Evolutionary conservation across 805 yeast genomes (phyloP).

Genomic region (Candida hungchunana): DNA sequence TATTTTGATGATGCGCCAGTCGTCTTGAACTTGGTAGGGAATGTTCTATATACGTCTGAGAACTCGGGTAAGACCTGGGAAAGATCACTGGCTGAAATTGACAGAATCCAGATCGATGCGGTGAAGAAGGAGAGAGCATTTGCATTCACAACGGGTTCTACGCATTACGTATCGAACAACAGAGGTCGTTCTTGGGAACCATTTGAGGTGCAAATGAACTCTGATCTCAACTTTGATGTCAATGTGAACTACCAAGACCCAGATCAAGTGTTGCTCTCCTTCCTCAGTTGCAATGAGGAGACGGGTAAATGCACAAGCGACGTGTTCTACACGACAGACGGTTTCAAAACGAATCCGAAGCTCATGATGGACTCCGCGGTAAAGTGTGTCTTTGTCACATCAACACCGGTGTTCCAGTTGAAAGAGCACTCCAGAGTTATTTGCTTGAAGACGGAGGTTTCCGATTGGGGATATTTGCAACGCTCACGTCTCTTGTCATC

Average conservation of each 20-base stretch:
- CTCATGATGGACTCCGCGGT: conserved; percentile 21
- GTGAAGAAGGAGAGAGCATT: conserved; percentile 37
- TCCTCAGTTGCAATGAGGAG: conserved; percentile 19
- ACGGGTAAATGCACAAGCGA: conserved; percentile 30
- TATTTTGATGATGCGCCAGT: conserved; percentile 33
- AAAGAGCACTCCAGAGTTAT: conserved; percentile 33
- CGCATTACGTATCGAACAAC: conserved; percentile 37
- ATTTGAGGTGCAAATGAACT: conserved; percentile 28
- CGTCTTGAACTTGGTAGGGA: conserved; percentile 19
- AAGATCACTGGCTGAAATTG: conserved; percentile 31
- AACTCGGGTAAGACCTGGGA: conserved; percentile 46
- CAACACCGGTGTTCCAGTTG: conserved; percentile 21
- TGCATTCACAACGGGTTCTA: conserved; percentile 30
- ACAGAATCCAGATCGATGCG: conserved; percentile 29
- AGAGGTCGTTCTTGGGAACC: conserved; percentile 39
- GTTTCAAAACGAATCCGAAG: conserved; percentile 34
- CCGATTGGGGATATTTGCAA: conserved; percentile 29
- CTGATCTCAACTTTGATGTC: conserved; percentile 24
- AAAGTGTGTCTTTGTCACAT: conserved; percentile 31
- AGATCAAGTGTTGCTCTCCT: conserved; percentile 35
- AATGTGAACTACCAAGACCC: conserved; percentile 37
- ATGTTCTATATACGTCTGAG: conserved; percentile 37
- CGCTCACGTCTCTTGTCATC: conserved; percentile 33
- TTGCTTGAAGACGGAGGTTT: conserved; percentile 40
- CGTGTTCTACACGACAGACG: conserved; percentile 42